Conservation (phyloP, 257 asterid species). For the Salvia miltiorrhiza region DNA sequence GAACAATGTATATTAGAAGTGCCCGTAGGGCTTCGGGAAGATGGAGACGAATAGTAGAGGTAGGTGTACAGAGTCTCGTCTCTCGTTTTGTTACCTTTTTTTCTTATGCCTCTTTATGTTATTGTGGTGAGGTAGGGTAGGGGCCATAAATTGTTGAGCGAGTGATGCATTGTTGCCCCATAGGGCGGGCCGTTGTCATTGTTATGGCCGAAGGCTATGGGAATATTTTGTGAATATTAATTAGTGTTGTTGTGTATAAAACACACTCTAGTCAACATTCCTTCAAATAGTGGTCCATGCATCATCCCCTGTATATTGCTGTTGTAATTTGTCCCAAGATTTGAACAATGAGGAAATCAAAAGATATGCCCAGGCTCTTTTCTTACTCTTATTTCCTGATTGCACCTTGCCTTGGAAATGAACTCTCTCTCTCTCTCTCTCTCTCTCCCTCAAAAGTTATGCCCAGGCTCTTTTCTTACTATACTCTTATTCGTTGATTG, state of each 20-base stretch:
- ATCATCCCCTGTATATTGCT: constrained; percentile 22
- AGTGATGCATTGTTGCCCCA: constrained; percentile 30
- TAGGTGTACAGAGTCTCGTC: constrained; percentile 69
- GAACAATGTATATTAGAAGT: constrained; percentile 46
- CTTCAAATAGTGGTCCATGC: constrained; percentile 27
- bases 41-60: constrained; percentile 48
- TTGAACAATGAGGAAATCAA: not conserved
- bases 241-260: constrained; percentile 23
- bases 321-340: not conserved
- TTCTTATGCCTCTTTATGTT: constrained; percentile 16
- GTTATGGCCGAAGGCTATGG: constrained; percentile 81
- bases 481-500: too few relatives aligned
- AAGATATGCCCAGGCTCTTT: not conserved
- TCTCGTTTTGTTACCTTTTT: constrained; percentile 30
- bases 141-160: constrained; percentile 42
- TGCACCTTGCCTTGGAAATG: not conserved
- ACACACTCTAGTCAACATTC: constrained; percentile 13
- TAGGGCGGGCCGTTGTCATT: constrained; percentile 54
- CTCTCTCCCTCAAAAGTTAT: not conserved
- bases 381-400: not conserved
- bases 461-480: too few relatives aligned
- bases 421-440: not conserved
- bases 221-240: constrained; percentile 55
- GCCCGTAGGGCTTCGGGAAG: constrained; percentile 42
- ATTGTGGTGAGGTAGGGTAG: constrained; percentile 37